Conservation (phyloP, 257 asterid genomes). For the Scutellaria galericulata region DNA sequence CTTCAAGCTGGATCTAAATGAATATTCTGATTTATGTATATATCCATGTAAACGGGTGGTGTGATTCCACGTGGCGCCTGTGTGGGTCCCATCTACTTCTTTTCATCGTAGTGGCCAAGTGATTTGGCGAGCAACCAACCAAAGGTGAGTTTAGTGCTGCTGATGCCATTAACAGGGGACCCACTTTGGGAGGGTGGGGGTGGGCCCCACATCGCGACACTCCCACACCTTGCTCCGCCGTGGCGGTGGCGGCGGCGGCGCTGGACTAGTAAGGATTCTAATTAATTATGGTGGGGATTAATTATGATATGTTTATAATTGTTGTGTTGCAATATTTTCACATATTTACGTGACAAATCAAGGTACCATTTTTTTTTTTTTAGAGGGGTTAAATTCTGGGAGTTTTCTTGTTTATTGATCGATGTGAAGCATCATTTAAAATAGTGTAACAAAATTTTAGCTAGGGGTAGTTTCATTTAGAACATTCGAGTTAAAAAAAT, state of each 20-base stretch:
- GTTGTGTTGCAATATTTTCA: no score
- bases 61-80: constrained; percentile 49
- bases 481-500: no score
- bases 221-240: constrained; percentile 32
- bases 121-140: constrained; percentile 43
- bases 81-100: constrained; percentile 38
- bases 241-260: constrained; percentile 20
- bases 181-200: constrained; percentile 31
- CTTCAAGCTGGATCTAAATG: constrained; percentile 44
- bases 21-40: constrained; percentile 52
- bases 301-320: no score
- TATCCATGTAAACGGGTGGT: constrained; percentile 21
- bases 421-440: no score
- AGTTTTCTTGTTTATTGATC: no score
- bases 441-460: no score
- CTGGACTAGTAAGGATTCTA: neutral
- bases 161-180: constrained; percentile 41
- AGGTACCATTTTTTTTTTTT: no score
- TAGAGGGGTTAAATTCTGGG: no score
- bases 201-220: constrained; percentile 40
- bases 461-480: no score
- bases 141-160: constrained; percentile 53
- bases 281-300: no score
- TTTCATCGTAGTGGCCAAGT: constrained; percentile 45
- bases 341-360: no score